Evolutionary conservation across 1,284 basidiomycete genomes (phyloP), one percentile per base, ranked within the genome.

Genomic region (Ustilago loliicola): DNA sequence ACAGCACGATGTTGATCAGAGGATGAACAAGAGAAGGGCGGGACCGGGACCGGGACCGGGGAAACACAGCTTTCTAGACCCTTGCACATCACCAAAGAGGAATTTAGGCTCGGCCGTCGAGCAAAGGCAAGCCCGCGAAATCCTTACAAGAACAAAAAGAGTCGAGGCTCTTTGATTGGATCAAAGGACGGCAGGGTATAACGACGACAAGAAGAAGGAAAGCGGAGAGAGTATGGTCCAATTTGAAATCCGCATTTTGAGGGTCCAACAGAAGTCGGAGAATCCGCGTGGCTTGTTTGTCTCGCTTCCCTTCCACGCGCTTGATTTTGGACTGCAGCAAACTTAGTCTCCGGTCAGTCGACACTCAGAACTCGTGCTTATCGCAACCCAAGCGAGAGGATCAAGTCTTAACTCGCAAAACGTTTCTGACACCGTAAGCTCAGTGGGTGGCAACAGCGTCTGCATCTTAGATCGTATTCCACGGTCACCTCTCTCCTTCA

Each of bases 301-400:
- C 45, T 47, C 45, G 45, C 45, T 47, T 21, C 45, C 45, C 23
- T 47, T 47, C 19, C 45, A 47, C 45, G n/a, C 45, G 45, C 45
- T 47, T 38, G 36, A 10, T 47, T 23, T 15, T 42, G 6, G 40
- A 19, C n/a, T n/a, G 32, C 32, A 34, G 36, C 36, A 38, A 38
- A n/a, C n/a, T n/a, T n/a, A 38, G 36, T 38, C 36, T 38, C 15
- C 15, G 9, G 9, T 38, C 36, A 15, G 8, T 8, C 9, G 8
- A 38, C 36, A 38, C 36, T 38, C 15, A 8, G 36, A 38, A n/a
- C n/a, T n/a, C n/a, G 32, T 5, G 40, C 40, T 42, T n/a, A 47
- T 47, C 19, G 4, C 45, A 23, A n/a, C 11, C 45, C 45, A 47
- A n/a, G 45, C 45, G 45, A 47, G 40, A 10, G 40, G 40, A 19